These are phyloP conservation scores for Macrocybe gigantea DNA, from an alignment of 768 basidiomycete genomes.

Conservation along the genomic window DNA sequence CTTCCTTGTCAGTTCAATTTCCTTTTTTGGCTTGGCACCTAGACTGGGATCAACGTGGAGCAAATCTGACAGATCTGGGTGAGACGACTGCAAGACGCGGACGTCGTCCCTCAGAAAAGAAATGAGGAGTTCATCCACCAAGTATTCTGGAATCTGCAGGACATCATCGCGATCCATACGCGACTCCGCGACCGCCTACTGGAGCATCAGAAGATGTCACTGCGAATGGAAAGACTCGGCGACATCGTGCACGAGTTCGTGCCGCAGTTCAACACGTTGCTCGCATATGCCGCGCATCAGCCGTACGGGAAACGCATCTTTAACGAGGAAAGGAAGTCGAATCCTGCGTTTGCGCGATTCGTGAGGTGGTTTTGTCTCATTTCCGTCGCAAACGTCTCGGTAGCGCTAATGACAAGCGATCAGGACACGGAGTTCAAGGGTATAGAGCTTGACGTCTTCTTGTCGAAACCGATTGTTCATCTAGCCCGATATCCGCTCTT, in stretches of 20 bases:
- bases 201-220: slow-evolving; percentile 92
- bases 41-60: neutral
- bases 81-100: slow-evolving; percentile 67
- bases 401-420: slow-evolving; percentile 65
- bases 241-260: slow-evolving; percentile 87
- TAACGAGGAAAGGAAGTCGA: slow-evolving; percentile 94
- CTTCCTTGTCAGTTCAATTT: slow-evolving; percentile 57
- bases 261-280: slow-evolving; percentile 87
- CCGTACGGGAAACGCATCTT: slow-evolving; percentile 98
- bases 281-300: slow-evolving; percentile 94
- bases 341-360: slow-evolving; percentile 89
- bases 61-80: slow-evolving; percentile 68
- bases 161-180: slow-evolving; percentile 88
- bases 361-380: slow-evolving; percentile 62
- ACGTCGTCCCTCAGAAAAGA: slow-evolving; percentile 71
- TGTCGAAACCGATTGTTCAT: slow-evolving; percentile 97
- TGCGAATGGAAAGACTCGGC: slow-evolving; percentile 87
- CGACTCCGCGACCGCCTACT: slow-evolving; percentile 86
- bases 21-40: neutral
- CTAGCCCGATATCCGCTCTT: slow-evolving; percentile 95
- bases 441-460: slow-evolving; percentile 93
- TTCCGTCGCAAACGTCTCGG: neutral
- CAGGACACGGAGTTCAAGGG: slow-evolving; percentile 92
- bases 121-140: slow-evolving; percentile 85
- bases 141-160: slow-evolving; percentile 97